Conservation (phyloP, 2,329 filamentous ascomycete species). For the Aspergillus persii region DNA sequence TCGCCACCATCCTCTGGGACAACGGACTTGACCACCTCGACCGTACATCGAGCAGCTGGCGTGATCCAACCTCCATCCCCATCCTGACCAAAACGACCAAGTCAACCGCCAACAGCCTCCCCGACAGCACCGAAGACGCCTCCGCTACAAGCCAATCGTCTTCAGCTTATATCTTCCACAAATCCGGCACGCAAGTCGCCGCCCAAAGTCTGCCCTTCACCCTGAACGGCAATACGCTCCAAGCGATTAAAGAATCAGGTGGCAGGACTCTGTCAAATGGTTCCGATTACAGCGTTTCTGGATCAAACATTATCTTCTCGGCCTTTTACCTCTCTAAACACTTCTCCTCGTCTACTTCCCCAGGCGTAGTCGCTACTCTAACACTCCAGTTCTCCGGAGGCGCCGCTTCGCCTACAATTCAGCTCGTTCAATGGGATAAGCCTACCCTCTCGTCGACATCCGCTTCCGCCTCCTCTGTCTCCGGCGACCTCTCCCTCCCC, state of each 20-base stretch:
- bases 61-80: constrained; percentile 49
- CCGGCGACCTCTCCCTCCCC: constrained; percentile 49
- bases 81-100: constrained; percentile 49
- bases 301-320: constrained; percentile 48
- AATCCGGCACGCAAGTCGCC: constrained; percentile 44
- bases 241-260: constrained; percentile 38
- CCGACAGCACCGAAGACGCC: constrained; percentile 53
- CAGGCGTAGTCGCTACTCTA: constrained; percentile 51
- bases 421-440: constrained; percentile 54
- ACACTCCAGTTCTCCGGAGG: constrained; percentile 52
- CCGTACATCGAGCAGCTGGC: constrained; percentile 49
- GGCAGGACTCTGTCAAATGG: constrained; percentile 35
- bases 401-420: constrained; percentile 48
- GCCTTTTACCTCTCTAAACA: constrained; percentile 48
- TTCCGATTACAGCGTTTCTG: constrained; percentile 50
- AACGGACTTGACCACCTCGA: constrained; percentile 58
- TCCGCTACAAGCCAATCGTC: constrained; percentile 46
- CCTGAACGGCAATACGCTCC: constrained; percentile 56
- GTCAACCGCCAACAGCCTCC: constrained; percentile 49
- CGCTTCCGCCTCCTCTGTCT: constrained; percentile 30
- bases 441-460: constrained; percentile 37
- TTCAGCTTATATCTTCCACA: constrained; percentile 57
- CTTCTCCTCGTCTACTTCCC: constrained; percentile 40
- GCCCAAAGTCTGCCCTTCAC: constrained; percentile 50
- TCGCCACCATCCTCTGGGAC: constrained; percentile 57